Base-by-base conservation (phyloP, 345 rosid genomes). In the Capsella bursapastoris region DNA sequence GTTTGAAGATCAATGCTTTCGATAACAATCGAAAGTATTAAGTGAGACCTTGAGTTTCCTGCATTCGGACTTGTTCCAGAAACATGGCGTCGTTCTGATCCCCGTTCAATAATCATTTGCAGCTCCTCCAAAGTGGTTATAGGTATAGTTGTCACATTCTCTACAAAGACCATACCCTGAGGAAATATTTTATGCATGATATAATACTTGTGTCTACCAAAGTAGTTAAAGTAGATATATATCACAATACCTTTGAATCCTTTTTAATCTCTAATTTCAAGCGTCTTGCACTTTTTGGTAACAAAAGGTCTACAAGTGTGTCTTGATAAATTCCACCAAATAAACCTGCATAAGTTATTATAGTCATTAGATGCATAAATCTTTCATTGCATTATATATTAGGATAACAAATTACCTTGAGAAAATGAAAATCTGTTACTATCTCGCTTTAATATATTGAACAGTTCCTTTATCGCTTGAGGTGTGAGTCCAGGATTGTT, bases 301-400 rank as follows among this genome's bases (percentile, higher is more conserved):
- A 76, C 43, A 95, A 60, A 79, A 95, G 97, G 73, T 95, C 97
- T 34, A 90, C 84, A 65, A 95, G 91, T 13, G 88, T 90, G 77
- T 95, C 99, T 82, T 95, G 99, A 82, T 95, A 95, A 59, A 95
- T 84, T 95, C 97, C 78, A 95, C 96, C 90, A 95, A 89, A 66
- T 89, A 95, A 53, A 92, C 96, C 97, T 95, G 79, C 81, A 83
- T 56, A 72, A 74, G 51, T 45, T 71, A 27, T 71, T 71, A 1
- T 13, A 14, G 5, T 77, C 49, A 77, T 41, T 57, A 28, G 61
- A n/a, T 48, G 60, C 27, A 61, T 49, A 2, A 40, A 64, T 32
- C 12, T 40, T 64, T 3, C 6, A 71, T n/a, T 41, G 22, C 48
- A 49, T 13, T 10, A 50, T 64, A 31, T 11, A 50, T 40, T 37